These are phyloP conservation scores for Phytomonas sp. DNA, from an alignment of 208 protist species.

Conservation along the genomic window DNA sequence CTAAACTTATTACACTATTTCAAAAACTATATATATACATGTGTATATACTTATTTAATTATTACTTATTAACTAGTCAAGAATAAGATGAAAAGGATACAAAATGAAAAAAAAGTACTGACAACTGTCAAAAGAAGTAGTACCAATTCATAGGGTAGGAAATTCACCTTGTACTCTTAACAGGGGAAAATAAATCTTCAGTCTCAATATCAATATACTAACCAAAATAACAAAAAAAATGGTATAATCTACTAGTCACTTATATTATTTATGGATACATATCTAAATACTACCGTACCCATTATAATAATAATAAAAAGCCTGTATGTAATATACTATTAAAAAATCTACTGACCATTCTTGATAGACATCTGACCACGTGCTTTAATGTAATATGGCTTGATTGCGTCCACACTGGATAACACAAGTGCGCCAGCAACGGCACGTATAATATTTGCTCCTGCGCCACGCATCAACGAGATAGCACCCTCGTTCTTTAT, in stretches of 20 bases:
- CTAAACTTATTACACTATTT: background rate
- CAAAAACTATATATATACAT: conserved; percentile 2
- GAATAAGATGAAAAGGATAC: conserved; percentile 7
- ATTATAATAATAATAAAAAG: background rate
- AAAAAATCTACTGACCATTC: conserved; percentile 7
- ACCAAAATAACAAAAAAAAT: background rate
- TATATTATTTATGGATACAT: background rate
- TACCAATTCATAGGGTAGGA: background rate
- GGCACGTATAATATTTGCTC: conserved; percentile 73
- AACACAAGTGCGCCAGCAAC: conserved; percentile 72
- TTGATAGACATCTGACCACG: conserved; percentile 30
- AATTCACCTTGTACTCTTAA: background rate
- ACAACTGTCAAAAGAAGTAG: conserved; percentile 1
- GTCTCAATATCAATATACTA: conserved; percentile 1
- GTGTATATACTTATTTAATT: conserved; percentile 3
- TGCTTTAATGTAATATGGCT: conserved; percentile 63
- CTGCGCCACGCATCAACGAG: conserved; percentile 57
- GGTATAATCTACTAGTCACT: background rate
- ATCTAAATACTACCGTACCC: background rate
- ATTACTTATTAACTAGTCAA: conserved; percentile 6
- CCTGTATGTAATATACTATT: background rate
- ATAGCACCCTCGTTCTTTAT: conserved; percentile 49
- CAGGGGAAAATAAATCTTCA: background rate
- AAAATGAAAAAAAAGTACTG: conserved; percentile 2
- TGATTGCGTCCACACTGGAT: conserved; percentile 73